Evolutionary conservation across 768 basidiomycete species (phyloP).

Genomic region (Mycena rebaudengoi): DNA sequence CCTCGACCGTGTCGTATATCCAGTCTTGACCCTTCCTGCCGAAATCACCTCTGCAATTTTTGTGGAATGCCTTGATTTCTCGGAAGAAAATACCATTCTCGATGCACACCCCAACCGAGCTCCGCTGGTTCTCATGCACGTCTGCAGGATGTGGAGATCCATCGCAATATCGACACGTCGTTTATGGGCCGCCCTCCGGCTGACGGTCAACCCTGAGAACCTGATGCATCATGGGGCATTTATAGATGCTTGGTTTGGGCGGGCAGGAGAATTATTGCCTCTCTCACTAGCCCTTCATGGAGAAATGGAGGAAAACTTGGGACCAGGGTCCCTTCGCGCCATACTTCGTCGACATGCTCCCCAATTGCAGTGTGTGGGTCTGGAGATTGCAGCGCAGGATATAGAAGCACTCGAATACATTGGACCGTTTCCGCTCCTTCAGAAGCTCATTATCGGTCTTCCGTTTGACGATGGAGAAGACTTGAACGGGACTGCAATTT

Average conservation of each 20-base stretch:
- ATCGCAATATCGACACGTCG: constrained; percentile 8
- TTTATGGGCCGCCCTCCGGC: background rate
- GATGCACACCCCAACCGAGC: no score
- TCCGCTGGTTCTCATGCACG: background rate
- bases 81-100: background rate
- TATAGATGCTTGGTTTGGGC: background rate
- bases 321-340: background rate
- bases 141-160: constrained; percentile 13
- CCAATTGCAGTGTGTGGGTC: background rate
- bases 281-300: background rate
- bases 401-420: background rate
- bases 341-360: background rate
- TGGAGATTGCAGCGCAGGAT: background rate
- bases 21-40: background rate
- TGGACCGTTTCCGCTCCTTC: background rate
- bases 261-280: background rate
- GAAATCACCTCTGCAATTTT: constrained; percentile 3
- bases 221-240: no score
- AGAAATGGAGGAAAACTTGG: background rate
- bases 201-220: no score
- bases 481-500: background rate
- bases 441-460: background rate
- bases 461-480: background rate
- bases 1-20: background rate
- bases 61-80: background rate